Percentiles rank a stretch among this genome's conserved stretches.
Evolutionary conservation across 257 asterid genomes (phyloP).

Genomic region (Nicotiana undulata): DNA sequence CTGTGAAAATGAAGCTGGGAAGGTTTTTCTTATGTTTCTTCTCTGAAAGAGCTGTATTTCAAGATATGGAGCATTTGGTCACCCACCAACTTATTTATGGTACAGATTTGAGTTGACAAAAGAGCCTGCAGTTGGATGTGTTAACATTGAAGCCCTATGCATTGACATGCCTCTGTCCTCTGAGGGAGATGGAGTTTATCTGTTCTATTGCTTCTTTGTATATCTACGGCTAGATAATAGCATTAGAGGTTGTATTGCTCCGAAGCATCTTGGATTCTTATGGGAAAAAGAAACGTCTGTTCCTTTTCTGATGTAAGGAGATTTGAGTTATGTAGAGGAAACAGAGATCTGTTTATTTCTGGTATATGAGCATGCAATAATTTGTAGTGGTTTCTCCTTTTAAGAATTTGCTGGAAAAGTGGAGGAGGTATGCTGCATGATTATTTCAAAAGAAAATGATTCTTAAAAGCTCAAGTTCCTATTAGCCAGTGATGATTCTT

Average conservation of each 20-base stretch:
- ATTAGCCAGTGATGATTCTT: background rate
- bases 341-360: conserved; percentile 1
- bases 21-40: background rate
- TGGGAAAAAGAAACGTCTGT: background rate
- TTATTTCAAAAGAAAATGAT: background rate
- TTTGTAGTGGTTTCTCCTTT: conserved; percentile 5
- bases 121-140: conserved; percentile 24
- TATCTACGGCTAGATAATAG: background rate
- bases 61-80: conserved; percentile 20
- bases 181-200: conserved; percentile 7
- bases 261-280: background rate
- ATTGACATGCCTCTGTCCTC: background rate
- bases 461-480: background rate
- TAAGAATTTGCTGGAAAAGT: conserved; percentile 13
- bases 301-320: conserved; percentile 18
- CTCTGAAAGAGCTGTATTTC: conserved; percentile 10
- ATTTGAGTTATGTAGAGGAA: background rate
- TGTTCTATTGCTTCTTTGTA: conserved; percentile 9
- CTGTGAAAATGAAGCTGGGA: background rate
- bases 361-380: background rate
- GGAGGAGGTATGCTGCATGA: background rate
- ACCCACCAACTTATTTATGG: conserved; percentile 20
- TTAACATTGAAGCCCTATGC: conserved; percentile 3
- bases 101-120: conserved; percentile 28
- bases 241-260: background rate